Base-by-base conservation (phyloP, 495 filamentous ascomycete genomes). In the Trichoderma reesei region DNA sequence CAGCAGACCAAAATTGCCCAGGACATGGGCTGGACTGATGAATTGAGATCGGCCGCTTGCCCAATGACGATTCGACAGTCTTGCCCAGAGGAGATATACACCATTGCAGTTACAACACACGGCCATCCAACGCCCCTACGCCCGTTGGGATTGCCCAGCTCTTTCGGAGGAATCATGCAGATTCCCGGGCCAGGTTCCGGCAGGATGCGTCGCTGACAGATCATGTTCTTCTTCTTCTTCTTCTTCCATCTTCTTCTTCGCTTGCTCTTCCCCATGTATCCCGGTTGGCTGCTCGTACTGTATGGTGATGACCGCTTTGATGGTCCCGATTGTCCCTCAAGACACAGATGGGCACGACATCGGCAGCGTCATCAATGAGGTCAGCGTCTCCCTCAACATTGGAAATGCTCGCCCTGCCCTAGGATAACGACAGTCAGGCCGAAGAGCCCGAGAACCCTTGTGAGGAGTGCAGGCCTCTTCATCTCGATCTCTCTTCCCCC, bases 321-420 rank as follows among this genome's bases (percentile, higher is more conserved):
- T 56, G 8, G 26, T 56, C 51, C 20, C 51, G 51, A 56, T 56
- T 31, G 26, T 56, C 26, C 20, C 20, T 26, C 51, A 33, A 56
- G 14, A 11, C 20, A 33, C 9, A 33, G 51, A 56, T 56, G 51
- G 33, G 51, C 51, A 56, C 9, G 26, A 33, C 34, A 26, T 10
- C 26, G 16, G 51, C 34, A 56, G 51, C 51, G 51, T 56, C 51
- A 56, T 56, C 31, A 11, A 56, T 56, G 51, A 56, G 26, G 51
- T 56, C 51, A 56, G 16, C 26, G 7, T 56, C 51, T 56, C 51
- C 51, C 51, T 56, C 51, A 4, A 34, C 5, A 13, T 13, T 31
- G 51, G 51, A 56, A 26, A 33, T 10, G 20, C 51, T 26, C 26
- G 51, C 51, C 51, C 51, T 56, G 20, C 9, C 51, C 20, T 33